These are phyloP conservation scores for Cryptomeria japonica DNA, from an alignment of 75 land plant species.

Conservation along the genomic window DNA sequence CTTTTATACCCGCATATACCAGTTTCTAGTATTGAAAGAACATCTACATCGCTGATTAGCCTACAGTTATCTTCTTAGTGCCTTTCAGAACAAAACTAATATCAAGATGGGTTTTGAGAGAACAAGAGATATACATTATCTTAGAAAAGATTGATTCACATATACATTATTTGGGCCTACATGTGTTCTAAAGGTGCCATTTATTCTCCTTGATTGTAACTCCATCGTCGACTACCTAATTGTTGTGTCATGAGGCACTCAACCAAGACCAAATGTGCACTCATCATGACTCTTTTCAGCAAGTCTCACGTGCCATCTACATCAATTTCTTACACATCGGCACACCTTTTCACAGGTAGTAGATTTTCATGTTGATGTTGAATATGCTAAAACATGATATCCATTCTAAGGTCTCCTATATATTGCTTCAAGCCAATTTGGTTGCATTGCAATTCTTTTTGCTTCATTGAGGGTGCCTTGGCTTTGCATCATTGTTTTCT, in stretches of 20 bases:
- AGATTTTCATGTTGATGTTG: neutral
- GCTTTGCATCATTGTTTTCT: no score
- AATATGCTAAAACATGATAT: no score
- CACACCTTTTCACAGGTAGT: neutral
- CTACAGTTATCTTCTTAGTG: neutral
- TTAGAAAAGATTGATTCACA: no score
- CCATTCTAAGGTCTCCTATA: no score
- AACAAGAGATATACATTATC: neutral
- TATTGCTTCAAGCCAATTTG: neutral
- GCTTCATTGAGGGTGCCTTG: no score
- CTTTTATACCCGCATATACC: neutral
- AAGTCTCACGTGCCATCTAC: no score
- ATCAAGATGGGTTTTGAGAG: neutral
- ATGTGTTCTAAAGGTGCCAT: neutral
- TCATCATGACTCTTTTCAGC: no score
- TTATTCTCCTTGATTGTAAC: no score
- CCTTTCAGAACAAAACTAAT: neutral
- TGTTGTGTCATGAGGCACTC: no score
- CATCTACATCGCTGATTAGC: no score
- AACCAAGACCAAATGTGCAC: no score
- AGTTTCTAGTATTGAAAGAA: no score
- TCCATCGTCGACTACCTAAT: neutral
- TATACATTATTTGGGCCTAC: neutral
- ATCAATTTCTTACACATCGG: neutral
- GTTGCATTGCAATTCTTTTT: neutral